phyloP scores from a whole-genome alignment of 805 yeast species.

The Nakazawaea ishiwadae region DNA sequence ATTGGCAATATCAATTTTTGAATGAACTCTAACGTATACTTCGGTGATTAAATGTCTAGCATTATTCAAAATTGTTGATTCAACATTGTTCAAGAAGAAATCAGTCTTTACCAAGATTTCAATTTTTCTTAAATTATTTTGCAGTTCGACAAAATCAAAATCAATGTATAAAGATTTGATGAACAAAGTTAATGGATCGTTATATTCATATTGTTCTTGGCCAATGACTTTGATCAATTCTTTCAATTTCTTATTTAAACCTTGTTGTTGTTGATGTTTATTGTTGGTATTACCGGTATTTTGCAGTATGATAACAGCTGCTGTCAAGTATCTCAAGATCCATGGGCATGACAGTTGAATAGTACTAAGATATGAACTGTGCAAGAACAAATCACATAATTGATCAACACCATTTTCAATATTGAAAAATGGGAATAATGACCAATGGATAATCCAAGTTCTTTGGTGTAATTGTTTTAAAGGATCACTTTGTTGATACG shows the following conservation, averaged over 20 bases:
- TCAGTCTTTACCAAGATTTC: constrained; percentile 46
- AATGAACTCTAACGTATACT: constrained; percentile 50
- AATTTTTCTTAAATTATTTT: constrained; percentile 41
- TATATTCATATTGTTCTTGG: constrained; percentile 61
- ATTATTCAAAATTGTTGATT: constrained; percentile 36
- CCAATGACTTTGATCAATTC: constrained; percentile 54
- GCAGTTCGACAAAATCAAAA: constrained; percentile 54
- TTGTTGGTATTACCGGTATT: too few species aligned
- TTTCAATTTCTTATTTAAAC: constrained; percentile 48
- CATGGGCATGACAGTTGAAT: constrained; percentile 72
- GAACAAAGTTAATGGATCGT: constrained; percentile 59
- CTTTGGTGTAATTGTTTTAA: constrained; percentile 57
- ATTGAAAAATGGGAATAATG: constrained; percentile 59
- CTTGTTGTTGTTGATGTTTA: constrained; percentile 21
- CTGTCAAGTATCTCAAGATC: constrained; percentile 61
- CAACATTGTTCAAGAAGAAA: constrained; percentile 45
- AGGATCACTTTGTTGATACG: constrained; percentile 40
- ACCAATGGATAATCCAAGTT: constrained; percentile 68
- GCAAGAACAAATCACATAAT: constrained; percentile 52
- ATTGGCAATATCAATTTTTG: constrained; percentile 39
- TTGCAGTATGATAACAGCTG: constrained; percentile 44
- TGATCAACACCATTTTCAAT: constrained; percentile 46
- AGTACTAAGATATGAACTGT: constrained; percentile 56
- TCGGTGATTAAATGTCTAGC: constrained; percentile 49
- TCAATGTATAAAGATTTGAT: constrained; percentile 51